Evolutionary conservation across 1,284 basidiomycete genomes (phyloP), one percentile per base, ranked within the genome.

Genomic region (Pascua guehoae): DNA sequence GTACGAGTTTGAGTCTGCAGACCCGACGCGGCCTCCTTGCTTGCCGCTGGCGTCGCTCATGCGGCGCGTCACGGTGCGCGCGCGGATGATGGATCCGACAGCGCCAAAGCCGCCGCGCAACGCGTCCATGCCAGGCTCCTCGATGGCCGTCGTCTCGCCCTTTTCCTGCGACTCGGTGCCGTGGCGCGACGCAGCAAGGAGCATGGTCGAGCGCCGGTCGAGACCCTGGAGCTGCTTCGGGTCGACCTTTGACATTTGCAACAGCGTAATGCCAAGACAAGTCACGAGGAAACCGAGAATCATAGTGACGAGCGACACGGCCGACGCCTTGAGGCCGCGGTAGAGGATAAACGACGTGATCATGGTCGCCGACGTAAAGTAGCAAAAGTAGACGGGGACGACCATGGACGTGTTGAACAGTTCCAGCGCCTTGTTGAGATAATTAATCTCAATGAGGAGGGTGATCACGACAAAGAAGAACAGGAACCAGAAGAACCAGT

Each of bases 351-450:
- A 70, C 18, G 89, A 91, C 44, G 90, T 91, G 58, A 92, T 80
- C 77, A 94, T 88, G 0, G 91, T 91, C 72, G 86, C 90, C 66
- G 91, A 91, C 1, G 90, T 92, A 75, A 85, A 85, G 56, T 81
- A 79, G 62, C 85, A 83, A 63, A 84, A 85, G 73, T 85, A 86
- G 17, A 83, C 83, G 0, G 84, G 83, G 3, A 84, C 83, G 37
- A 89, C 89, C 88, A 91, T 92, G 54, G 89, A 88, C 81, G 79
- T 71, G 69, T 97, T 97, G 83, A 94, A 98, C 45, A 97, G 80
- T 66, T 94, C 95, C 59, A 98, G 85, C 17, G 95, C 95, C 69
- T 94, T 89, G 80, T 98, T 98, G 63, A 98, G 83, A 78, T 93
- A 98, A 79, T 90, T 95, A 72, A 98, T 91, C 69, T 71, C 75